Conservation (phyloP, 176 grass and related monocot species). For the Musa troglodytarum region DNA sequence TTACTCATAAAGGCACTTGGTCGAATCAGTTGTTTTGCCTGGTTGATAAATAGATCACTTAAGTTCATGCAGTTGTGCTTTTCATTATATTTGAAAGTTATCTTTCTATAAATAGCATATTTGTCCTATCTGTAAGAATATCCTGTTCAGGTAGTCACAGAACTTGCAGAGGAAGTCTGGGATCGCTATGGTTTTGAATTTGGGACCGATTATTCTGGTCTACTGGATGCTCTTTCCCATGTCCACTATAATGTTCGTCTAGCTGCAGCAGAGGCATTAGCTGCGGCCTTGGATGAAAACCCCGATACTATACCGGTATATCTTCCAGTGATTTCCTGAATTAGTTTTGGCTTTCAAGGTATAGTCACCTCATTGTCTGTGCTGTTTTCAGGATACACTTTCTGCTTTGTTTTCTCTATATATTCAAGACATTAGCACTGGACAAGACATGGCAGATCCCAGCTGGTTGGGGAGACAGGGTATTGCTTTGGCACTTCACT, state of each 20-base stretch:
- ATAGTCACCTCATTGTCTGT: constrained; percentile 5
- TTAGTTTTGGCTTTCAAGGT: neutral
- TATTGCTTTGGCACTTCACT: constrained; percentile 84
- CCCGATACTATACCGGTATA: constrained; percentile 75
- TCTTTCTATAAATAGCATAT: neutral
- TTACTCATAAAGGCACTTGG: too few species aligned
- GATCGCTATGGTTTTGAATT: constrained; percentile 79
- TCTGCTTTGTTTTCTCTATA: constrained; percentile 75
- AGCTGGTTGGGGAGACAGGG: constrained; percentile 89
- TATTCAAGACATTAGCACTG: constrained; percentile 60
- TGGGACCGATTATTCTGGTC: constrained; percentile 72
- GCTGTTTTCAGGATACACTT: constrained; percentile 64
- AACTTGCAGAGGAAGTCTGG: constrained; percentile 92
- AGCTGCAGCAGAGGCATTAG: constrained; percentile 85
- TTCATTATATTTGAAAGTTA: neutral
- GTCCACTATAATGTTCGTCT: constrained; percentile 78
- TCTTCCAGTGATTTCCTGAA: constrained; percentile 3
- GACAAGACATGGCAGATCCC: constrained; percentile 48
- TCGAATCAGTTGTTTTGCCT: neutral
- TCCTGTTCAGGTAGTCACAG: constrained; percentile 64
- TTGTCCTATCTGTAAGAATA: neutral
- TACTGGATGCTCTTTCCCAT: constrained; percentile 77
- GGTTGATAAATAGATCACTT: too few species aligned
- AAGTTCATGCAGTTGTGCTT: neutral
- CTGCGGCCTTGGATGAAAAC: constrained; percentile 88